Percentiles rank a stretch among this genome's conserved stretches.
Conservation (phyloP, 2,329 filamentous ascomycete genomes). For the Diplodia corticola region DNA sequence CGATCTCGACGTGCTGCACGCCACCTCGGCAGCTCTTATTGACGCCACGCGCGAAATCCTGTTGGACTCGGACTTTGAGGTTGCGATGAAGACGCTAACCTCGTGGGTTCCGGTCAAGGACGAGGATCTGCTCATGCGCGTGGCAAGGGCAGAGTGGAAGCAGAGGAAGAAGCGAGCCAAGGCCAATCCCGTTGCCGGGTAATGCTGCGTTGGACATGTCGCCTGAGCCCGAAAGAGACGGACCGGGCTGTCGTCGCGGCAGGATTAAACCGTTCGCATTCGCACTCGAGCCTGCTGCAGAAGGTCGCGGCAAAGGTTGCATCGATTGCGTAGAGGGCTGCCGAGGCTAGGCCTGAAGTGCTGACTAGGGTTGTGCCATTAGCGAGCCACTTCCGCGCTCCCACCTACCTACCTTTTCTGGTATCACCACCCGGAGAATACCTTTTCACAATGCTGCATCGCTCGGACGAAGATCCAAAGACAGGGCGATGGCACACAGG, state of each 20-base stretch:
- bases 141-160: constrained; percentile 86
- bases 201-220: constrained; percentile 13
- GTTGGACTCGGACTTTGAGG: constrained; percentile 92
- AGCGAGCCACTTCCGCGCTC: not conserved
- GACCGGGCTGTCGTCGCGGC: not conserved
- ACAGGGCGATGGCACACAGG: constrained; percentile 9
- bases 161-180: constrained; percentile 54
- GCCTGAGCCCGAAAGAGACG: constrained; percentile 13
- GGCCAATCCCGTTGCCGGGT: constrained; percentile 12
- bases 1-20: constrained; percentile 85
- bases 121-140: constrained; percentile 88
- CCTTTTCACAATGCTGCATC: not conserved
- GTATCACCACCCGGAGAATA: constrained; percentile 10
- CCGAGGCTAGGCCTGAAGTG: constrained; percentile 13
- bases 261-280: constrained; percentile 18
- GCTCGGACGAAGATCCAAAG: not conserved
- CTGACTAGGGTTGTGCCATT: constrained; percentile 9
- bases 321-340: constrained; percentile 19
- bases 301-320: constrained; percentile 13
- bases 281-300: constrained; percentile 15
- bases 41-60: constrained; percentile 87
- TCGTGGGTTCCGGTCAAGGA: constrained; percentile 93
- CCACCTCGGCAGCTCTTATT: constrained; percentile 84
- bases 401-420: constrained; percentile 13
- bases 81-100: constrained; percentile 94